Evolutionary conservation across 495 filamentous ascomycete genomes (phyloP), one percentile per base, ranked within the genome.

Genomic region (Daldinia grandis): DNA sequence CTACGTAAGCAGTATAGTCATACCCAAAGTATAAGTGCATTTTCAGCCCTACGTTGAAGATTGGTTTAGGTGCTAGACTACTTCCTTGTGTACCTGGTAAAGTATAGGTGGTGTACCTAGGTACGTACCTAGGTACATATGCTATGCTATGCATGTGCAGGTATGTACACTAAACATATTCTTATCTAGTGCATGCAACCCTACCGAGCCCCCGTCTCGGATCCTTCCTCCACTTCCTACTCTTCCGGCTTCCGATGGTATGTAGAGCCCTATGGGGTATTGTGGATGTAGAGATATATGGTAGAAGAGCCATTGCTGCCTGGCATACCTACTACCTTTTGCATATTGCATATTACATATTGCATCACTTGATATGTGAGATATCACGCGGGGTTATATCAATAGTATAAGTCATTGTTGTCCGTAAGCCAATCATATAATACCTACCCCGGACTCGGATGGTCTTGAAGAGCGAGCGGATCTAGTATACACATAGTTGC

Each of bases 131-230:
- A 62, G 12, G 51, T 25, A 53, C 14, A 19, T 56, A 65, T 25
- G n/a, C 42, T 38, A 40, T 38, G n/a, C n/a, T n/a, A n/a, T n/a
- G n/a, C n/a, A 58, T 38, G 6, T 58, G 19, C 14, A 47, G 40
- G 40, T 44, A 51, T 15, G 21, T 24, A n/a, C 27, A 67, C n/a
- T n/a, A n/a, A n/a, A n/a, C n/a, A n/a, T n/a, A n/a, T n/a, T n/a
- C n/a, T n/a, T n/a, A n/a, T n/a, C n/a, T n/a, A n/a, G n/a, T 61
- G 56, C 60, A 71, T 66, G 69, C 24, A 67, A 66, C 69, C 68
- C 68, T 70, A 70, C 55, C 47, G 64, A 35, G 35, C 56, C 64
- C 27, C 6, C 56, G 64, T 51, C 57, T 31, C 37, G 53, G 66
- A 60, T 59, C 60, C 25, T 58, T 50, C 50, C 49, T 2, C 49